Conservation (phyloP, 176 grass and related monocot species). For the Microstegium vimineum region DNA sequence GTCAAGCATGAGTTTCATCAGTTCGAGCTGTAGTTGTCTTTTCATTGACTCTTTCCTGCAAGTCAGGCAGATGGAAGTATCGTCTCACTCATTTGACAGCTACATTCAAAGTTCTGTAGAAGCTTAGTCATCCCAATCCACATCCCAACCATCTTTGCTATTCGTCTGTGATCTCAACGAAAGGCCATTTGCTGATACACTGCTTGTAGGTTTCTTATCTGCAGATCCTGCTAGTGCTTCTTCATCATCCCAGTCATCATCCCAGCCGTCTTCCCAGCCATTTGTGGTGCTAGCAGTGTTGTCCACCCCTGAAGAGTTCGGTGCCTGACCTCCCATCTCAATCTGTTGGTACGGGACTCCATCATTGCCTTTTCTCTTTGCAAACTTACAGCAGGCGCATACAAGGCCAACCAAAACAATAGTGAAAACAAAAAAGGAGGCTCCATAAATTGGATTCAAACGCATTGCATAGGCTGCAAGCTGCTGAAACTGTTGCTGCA, state of each 20-base stretch:
- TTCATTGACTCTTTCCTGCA: background rate
- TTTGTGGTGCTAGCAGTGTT: constrained; percentile 38
- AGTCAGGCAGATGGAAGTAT: background rate
- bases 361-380: constrained; percentile 20
- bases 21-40: background rate
- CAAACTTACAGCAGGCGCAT: constrained; percentile 75
- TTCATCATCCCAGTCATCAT: constrained; percentile 95
- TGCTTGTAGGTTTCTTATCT: constrained; percentile 33
- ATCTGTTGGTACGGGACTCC: constrained; percentile 67
- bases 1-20: background rate
- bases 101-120: background rate
- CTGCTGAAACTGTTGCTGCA: constrained; percentile 51
- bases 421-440: constrained; percentile 53
- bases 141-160: constrained; percentile 86
- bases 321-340: constrained; percentile 66
- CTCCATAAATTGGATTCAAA: constrained; percentile 76
- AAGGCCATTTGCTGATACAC: constrained; percentile 54
- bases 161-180: constrained; percentile 52
- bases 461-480: constrained; percentile 49
- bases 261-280: constrained; percentile 90
- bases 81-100: background rate
- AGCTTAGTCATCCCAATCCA: constrained; percentile 88
- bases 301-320: constrained; percentile 33
- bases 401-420: constrained; percentile 45
- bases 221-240: constrained; percentile 50